Conservation (phyloP, 305 asterid genomes). For the Solanum hybrid region DNA sequence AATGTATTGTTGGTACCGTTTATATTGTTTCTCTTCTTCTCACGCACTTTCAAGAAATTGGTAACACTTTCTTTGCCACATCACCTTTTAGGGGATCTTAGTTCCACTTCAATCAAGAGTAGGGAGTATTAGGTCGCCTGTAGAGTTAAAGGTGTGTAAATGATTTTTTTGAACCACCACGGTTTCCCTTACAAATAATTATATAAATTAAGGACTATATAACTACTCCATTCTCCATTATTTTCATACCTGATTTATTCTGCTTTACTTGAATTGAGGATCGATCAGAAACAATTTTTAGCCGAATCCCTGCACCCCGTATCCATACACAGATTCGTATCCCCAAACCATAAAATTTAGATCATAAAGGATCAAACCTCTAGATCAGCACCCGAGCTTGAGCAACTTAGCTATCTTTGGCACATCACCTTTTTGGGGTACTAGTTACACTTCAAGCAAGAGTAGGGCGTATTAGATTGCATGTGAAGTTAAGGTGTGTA, state of each 20-base stretch:
- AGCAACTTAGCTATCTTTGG: background rate
- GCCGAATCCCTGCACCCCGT: background rate
- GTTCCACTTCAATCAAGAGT: background rate
- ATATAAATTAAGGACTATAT: background rate
- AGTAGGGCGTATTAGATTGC: background rate
- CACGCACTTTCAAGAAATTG: background rate
- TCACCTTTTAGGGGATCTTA: background rate
- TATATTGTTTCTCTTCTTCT: background rate
- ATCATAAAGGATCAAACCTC: background rate
- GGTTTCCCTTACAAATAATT: background rate
- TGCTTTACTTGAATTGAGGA: background rate
- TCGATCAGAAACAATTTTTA: background rate
- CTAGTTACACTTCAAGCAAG: background rate
- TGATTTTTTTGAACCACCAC: background rate
- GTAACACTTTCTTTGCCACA: background rate
- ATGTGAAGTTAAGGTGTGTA: background rate
- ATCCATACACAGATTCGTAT: background rate
- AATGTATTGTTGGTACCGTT: background rate
- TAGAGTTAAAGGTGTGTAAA: background rate
- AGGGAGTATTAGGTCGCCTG: background rate
- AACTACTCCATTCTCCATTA: background rate
- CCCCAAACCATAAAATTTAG: background rate
- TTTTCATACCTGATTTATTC: background rate
- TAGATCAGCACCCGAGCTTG: background rate
- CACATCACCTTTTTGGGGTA: background rate